Evolutionary conservation across 2,329 filamentous ascomycete genomes (phyloP).

Genomic region (Microsporum canis): DNA sequence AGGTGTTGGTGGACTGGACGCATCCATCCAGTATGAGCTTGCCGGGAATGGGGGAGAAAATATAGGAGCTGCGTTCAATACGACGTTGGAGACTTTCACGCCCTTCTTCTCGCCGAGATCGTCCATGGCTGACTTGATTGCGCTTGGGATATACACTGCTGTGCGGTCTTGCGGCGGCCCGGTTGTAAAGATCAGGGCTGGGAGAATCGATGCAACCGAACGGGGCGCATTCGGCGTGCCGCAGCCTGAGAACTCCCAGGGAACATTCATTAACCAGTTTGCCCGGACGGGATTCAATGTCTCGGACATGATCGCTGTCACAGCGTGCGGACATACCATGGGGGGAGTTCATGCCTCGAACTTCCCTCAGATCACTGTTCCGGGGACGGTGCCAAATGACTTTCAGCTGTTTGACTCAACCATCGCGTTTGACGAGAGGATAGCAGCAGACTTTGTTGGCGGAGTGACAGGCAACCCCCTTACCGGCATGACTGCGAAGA

Average conservation of each 20-base stretch:
- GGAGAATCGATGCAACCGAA: slow-evolving; percentile 10
- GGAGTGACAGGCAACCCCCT: slow-evolving; percentile 6
- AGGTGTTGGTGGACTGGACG: slow-evolving; percentile 11
- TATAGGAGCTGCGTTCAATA: slow-evolving; percentile 10
- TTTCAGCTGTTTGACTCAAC: slow-evolving; percentile 9
- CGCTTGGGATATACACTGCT: slow-evolving; percentile 10
- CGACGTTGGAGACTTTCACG: slow-evolving; percentile 7
- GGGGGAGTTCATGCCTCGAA: slow-evolving; percentile 10
- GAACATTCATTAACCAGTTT: slow-evolving; percentile 13
- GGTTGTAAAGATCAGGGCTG: slow-evolving; percentile 7
- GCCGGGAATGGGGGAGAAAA: slow-evolving; percentile 13
- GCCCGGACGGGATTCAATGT: slow-evolving; percentile 9
- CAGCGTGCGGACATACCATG: slow-evolving; percentile 11
- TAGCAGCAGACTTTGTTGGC: slow-evolving; percentile 10
- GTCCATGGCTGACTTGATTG: slow-evolving; percentile 12
- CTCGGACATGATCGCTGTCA: slow-evolving; percentile 11
- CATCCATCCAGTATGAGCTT: slow-evolving; percentile 11
- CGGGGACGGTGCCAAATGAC: slow-evolving; percentile 7
- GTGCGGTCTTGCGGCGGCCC: slow-evolving; percentile 13
- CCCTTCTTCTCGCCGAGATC: slow-evolving; percentile 11
- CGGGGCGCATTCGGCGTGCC: slow-evolving; percentile 10
- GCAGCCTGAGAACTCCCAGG: slow-evolving; percentile 10
- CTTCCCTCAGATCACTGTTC: slow-evolving; percentile 9
- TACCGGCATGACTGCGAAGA: slow-evolving; percentile 2
- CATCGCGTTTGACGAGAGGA: slow-evolving; percentile 9